Evolutionary conservation across 345 rosid genomes (phyloP).

Genomic region (Arabis alpina): DNA sequence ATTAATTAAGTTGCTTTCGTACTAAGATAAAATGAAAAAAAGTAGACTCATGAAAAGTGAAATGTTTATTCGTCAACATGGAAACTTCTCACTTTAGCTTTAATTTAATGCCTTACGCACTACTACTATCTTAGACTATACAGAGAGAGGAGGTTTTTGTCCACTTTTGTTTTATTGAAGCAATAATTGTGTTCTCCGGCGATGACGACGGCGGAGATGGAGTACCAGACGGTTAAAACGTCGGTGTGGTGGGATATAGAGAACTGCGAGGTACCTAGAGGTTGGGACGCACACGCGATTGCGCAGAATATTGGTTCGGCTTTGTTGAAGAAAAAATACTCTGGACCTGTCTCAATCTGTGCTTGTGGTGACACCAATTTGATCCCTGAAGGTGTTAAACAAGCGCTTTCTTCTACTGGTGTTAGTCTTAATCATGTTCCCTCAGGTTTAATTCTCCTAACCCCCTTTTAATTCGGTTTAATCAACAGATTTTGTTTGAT

Average conservation of each 20-base stretch:
- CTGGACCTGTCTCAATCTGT: slow-evolving; percentile 77
- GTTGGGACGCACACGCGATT: slow-evolving; percentile 64
- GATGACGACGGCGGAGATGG: slow-evolving; percentile 18
- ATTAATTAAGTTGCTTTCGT: neutral
- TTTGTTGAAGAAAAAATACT: slow-evolving; percentile 62
- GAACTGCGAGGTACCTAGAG: slow-evolving; percentile 80
- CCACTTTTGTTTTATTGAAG: neutral
- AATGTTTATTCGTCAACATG: slow-evolving; percentile 38
- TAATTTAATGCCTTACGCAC: no score
- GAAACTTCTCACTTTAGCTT: neutral
- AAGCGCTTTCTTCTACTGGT: slow-evolving; percentile 89
- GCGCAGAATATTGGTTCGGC: slow-evolving; percentile 79
- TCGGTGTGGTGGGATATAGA: slow-evolving; percentile 99
- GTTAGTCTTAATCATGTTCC: slow-evolving; percentile 87
- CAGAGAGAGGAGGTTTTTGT: neutral
- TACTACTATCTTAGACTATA: neutral
- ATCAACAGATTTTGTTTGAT: no score
- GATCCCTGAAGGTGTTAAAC: slow-evolving; percentile 59
- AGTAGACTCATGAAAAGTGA: neutral
- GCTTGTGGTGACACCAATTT: slow-evolving; percentile 84
- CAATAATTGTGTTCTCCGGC: neutral
- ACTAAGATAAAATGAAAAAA: neutral
- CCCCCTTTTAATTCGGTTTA: neutral
- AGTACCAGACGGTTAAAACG: slow-evolving; percentile 65
- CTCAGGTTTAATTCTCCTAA: slow-evolving; percentile 51